Base-by-base conservation (phyloP, 2,329 filamentous ascomycete species). In the Colletotrichum lindemuthianum region DNA sequence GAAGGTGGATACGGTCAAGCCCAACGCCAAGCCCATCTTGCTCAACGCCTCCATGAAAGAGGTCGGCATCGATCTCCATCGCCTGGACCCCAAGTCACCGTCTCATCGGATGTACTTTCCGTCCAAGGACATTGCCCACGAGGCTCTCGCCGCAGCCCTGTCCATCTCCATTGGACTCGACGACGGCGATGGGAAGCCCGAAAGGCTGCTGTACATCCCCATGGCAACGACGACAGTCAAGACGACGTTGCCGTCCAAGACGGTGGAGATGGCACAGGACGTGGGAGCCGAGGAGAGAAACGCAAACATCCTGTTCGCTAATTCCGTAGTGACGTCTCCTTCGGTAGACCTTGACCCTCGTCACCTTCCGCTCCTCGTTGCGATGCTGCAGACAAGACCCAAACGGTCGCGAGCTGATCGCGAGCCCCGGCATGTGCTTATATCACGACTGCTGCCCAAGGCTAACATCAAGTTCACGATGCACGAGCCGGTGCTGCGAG, bases 31-130 rank as follows among this genome's bases (percentile, higher is more conserved):
- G n/a, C 90, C 92, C 4, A 85, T 97, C 8, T 88, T 91, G 65
- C 83, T 97, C 66, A 97, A 95, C 72, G 86, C 94, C 48, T 93
- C 95, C 7, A 97, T 97, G 86, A 98, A 99, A 76, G 96, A 99
- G 75, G 88, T 99, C 45, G 95, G 95, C 65, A 86, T 99, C 73
- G 96, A 99, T 73, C 82, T 99, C 44, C 90, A 98, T 74, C 89
- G 95, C 24, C 85, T 99, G 59, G 95, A 99, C 74, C 90, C 92
- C 45, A 95, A 92, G 71, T 97, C 94, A 13, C 93, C 96, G 1
- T 93, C 95, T 0, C 96, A 99, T 82, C 89, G 96, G 68, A 99
- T 98, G 96, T 98, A 99, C 77, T 99, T 99, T 74, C 92, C 94
- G 2, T 88, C 91, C 24, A 90, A 93, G 67, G 96, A 97, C 74